Percentiles rank a stretch among this genome's conserved stretches.
These are phyloP conservation scores for Lepiota subincarnata DNA, from an alignment of 768 basidiomycete species.

Conservation along the genomic window DNA sequence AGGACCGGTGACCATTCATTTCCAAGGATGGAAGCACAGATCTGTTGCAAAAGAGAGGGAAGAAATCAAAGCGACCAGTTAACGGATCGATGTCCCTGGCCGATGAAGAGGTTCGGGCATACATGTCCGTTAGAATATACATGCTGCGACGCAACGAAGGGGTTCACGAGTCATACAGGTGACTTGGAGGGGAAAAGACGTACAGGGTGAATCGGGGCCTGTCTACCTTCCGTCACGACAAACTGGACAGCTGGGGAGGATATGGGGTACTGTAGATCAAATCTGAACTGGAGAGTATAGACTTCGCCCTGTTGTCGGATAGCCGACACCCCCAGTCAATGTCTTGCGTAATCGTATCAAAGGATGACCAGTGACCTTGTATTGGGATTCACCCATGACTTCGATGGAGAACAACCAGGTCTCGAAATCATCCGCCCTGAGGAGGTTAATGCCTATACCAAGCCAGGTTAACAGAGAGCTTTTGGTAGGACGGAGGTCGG, in stretches of 20 bases:
- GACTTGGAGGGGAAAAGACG: conserved; percentile 22
- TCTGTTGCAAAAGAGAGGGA: conserved; percentile 37
- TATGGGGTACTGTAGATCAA: conserved; percentile 80
- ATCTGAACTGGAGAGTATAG: conserved; percentile 77
- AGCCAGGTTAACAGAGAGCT: background rate
- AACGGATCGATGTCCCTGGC: background rate
- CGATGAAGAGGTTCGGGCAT: conserved; percentile 19
- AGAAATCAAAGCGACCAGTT: too few species aligned
- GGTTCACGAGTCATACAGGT: too few species aligned
- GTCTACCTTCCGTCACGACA: conserved; percentile 56
- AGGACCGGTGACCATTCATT: conserved; percentile 90
- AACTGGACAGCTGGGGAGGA: conserved; percentile 87
- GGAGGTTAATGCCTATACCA: conserved; percentile 60
- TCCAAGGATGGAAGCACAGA: conserved; percentile 87
- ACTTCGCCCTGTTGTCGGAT: conserved; percentile 56
- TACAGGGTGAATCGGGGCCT: conserved; percentile 80
- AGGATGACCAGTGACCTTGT: conserved; percentile 46
- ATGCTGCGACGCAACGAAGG: conserved; percentile 43
- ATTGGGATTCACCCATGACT: conserved; percentile 80
- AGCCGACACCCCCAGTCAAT: background rate
- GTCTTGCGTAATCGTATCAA: background rate
- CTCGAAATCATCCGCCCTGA: conserved; percentile 72
- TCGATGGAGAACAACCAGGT: conserved; percentile 78
- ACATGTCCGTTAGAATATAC: conserved; percentile 89
- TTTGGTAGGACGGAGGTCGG: background rate